phyloP scores from a whole-genome alignment of 2,329 filamentous ascomycete genomes.

The Epichloe gansuensis region DNA sequence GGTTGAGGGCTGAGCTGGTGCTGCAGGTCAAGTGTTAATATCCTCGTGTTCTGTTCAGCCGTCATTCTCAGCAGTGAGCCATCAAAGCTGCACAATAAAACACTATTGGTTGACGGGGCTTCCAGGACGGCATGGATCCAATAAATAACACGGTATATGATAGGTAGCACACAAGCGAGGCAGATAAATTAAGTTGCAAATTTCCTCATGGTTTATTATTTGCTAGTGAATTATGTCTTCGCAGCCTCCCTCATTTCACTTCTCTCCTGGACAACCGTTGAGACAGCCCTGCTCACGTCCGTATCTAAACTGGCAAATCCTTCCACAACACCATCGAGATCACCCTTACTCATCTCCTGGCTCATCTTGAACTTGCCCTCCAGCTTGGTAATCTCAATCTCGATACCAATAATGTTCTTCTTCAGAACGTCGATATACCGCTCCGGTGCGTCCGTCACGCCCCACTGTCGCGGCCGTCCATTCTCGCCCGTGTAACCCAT shows the following conservation, averaged over 20 bases:
- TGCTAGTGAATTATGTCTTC: neutral
- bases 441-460: conserved; percentile 42
- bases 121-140: no score
- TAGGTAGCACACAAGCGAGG: no score
- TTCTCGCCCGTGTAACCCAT: conserved; percentile 40
- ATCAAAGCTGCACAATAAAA: no score
- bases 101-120: no score
- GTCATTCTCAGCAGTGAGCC: neutral
- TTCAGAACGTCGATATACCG: conserved; percentile 39
- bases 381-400: conserved; percentile 41
- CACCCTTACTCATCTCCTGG: conserved; percentile 41
- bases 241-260: conserved; percentile 14
- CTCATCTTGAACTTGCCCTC: conserved; percentile 57
- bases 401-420: conserved; percentile 47
- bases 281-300: conserved; percentile 19
- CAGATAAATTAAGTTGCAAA: neutral
- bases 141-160: no score
- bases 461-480: conserved; percentile 30
- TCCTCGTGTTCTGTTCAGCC: neutral
- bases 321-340: conserved; percentile 41
- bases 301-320: conserved; percentile 34
- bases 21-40: conserved; percentile 11
- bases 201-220: neutral
- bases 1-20: conserved; percentile 2
- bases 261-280: conserved; percentile 19